phyloP scores from a whole-genome alignment of 345 rosid genomes.

The Citrus unshiu region DNA sequence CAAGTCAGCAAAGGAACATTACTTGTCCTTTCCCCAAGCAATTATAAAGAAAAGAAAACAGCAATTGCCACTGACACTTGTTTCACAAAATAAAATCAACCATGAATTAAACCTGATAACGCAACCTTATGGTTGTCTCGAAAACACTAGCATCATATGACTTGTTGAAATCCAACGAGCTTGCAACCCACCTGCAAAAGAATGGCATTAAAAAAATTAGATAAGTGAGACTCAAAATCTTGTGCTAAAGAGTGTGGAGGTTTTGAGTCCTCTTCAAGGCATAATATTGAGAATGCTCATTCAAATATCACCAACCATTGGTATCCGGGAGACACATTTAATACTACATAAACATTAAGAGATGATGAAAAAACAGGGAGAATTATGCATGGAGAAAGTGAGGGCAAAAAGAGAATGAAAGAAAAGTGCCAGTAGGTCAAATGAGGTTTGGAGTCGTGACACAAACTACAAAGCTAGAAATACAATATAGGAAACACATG shows the following conservation, averaged over 20 bases:
- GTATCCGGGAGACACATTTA: neutral
- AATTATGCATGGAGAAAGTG: neutral
- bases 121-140: conserved; percentile 99
- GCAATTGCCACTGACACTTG: neutral
- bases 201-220: neutral
- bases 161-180: conserved; percentile 86
- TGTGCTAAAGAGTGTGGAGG: neutral
- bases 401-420: neutral
- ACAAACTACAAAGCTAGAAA: neutral
- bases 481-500: neutral
- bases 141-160: conserved; percentile 94
- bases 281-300: neutral
- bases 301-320: neutral
- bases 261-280: neutral
- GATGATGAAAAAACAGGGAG: neutral
- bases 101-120: conserved; percentile 65
- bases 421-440: neutral
- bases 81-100: conserved; percentile 26
- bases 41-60: neutral
- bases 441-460: neutral
- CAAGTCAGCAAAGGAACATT: conserved; percentile 7
- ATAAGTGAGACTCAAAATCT: neutral
- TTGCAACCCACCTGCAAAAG: conserved; percentile 87
- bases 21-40: neutral
- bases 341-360: neutral